A percentile compares a stretch with the other conserved stretches of the same genome.
phyloP scores from a whole-genome alignment of 768 basidiomycete species.

The Agrocybe pediades region DNA sequence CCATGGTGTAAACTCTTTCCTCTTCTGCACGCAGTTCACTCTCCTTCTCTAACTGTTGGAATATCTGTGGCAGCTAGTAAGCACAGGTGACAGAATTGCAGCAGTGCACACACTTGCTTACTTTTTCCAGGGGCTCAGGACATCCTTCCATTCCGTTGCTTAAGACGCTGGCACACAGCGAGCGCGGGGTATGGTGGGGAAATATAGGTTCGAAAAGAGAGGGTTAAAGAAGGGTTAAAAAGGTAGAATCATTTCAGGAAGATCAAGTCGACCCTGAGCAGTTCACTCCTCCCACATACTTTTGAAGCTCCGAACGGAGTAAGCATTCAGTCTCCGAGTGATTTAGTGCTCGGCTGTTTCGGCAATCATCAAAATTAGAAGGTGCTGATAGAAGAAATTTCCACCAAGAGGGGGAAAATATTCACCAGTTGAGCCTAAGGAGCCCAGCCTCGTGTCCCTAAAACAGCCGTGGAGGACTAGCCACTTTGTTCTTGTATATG shows the following conservation, averaged over 20 bases:
- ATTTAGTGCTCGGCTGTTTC: no score
- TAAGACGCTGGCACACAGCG: neutral
- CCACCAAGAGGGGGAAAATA: no score
- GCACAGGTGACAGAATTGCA: neutral
- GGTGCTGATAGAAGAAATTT: no score
- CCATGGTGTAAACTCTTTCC: constrained; percentile 10
- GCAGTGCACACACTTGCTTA: constrained; percentile 8
- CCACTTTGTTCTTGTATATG: no score
- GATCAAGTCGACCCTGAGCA: neutral
- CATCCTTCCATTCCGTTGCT: constrained; percentile 19
- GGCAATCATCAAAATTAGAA: no score
- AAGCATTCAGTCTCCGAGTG: neutral
- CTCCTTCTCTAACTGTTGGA: constrained; percentile 58
- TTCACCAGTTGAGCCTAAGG: no score
- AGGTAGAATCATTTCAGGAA: neutral
- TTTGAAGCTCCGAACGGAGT: neutral
- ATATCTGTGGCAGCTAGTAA: constrained; percentile 43
- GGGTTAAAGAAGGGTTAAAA: neutral
- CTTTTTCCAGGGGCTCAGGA: constrained; percentile 35
- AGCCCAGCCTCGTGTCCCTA: no score
- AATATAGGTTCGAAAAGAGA: neutral
- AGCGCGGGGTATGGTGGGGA: neutral
- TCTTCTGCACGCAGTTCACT: constrained; percentile 50
- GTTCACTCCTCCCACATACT: neutral
- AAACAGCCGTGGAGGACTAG: no score